Percentiles rank a stretch among this genome's conserved stretches.
phyloP scores from a whole-genome alignment of 768 basidiomycete genomes.

The Coprinellus aureogranulatus region DNA sequence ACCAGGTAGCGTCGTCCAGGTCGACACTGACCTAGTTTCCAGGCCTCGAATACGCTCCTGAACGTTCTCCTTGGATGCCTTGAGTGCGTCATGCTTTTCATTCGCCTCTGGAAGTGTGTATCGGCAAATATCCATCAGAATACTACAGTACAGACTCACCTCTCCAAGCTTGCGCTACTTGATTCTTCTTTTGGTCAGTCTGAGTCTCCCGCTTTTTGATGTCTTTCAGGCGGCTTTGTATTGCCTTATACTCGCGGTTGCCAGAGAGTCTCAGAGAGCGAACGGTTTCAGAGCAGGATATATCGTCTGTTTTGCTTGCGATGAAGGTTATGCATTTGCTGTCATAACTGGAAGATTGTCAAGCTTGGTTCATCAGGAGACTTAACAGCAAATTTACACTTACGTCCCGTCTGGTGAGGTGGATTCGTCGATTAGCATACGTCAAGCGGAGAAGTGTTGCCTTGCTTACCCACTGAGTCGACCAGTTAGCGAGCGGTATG shows the following conservation, averaged over 20 bases:
- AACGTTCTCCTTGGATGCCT: too few relatives aligned
- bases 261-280: slow-evolving; percentile 47
- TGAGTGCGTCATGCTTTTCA: neutral
- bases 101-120: neutral
- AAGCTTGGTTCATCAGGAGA: too few relatives aligned
- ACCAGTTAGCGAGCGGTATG: neutral
- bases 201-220: slow-evolving; percentile 20
- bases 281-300: slow-evolving; percentile 57
- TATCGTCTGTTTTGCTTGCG: slow-evolving; percentile 62
- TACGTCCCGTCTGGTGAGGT: too few relatives aligned
- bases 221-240: slow-evolving; percentile 43
- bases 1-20: too few relatives aligned
- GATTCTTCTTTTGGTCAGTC: neutral
- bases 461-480: slow-evolving; percentile 40
- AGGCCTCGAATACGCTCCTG: too few relatives aligned
- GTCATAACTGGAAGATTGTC: slow-evolving; percentile 48
- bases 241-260: slow-evolving; percentile 48
- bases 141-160: neutral
- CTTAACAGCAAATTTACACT: too few relatives aligned
- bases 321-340: slow-evolving; percentile 60
- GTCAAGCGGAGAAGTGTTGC: too few relatives aligned
- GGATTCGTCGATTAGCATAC: too few relatives aligned
- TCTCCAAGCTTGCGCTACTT: neutral
- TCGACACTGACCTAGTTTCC: too few relatives aligned
- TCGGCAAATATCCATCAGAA: neutral